phyloP scores from a whole-genome alignment of 306 rosid genomes.

The Prunus davidiana region DNA sequence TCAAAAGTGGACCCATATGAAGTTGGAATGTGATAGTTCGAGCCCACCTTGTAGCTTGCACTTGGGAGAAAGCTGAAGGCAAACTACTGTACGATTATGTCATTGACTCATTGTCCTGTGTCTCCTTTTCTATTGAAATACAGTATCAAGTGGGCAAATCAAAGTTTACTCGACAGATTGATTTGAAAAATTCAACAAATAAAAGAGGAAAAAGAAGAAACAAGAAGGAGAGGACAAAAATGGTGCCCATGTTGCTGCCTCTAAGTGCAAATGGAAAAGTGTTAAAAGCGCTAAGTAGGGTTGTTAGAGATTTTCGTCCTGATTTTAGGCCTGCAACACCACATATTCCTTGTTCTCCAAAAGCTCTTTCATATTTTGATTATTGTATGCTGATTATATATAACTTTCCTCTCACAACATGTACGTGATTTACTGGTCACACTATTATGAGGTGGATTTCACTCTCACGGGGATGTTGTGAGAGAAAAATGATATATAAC shows the following conservation, averaged over 20 bases:
- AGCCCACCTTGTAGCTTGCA: neutral
- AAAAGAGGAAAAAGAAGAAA: neutral
- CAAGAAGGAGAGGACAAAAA: slow-evolving; percentile 9
- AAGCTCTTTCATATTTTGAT: neutral
- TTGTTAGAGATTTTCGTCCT: neutral
- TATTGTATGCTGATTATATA: neutral
- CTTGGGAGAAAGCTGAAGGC: neutral
- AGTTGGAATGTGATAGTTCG: neutral
- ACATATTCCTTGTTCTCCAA: neutral
- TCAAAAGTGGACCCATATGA: neutral
- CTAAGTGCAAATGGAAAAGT: neutral
- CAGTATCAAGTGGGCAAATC: neutral
- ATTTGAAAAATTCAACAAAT: neutral
- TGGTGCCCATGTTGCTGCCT: neutral
- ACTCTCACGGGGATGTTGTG: neutral
- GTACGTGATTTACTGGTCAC: neutral
- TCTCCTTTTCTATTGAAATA: neutral
- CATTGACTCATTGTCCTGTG: neutral
- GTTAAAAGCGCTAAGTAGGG: neutral
- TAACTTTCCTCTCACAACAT: neutral
- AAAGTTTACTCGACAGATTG: neutral
- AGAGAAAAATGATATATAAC: neutral
- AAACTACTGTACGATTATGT: neutral
- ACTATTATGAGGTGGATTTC: no score
- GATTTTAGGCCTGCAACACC: slow-evolving; percentile 1